These are phyloP conservation scores for Sisymbrium irio DNA, from an alignment of 345 rosid genomes.

Conservation along the genomic window DNA sequence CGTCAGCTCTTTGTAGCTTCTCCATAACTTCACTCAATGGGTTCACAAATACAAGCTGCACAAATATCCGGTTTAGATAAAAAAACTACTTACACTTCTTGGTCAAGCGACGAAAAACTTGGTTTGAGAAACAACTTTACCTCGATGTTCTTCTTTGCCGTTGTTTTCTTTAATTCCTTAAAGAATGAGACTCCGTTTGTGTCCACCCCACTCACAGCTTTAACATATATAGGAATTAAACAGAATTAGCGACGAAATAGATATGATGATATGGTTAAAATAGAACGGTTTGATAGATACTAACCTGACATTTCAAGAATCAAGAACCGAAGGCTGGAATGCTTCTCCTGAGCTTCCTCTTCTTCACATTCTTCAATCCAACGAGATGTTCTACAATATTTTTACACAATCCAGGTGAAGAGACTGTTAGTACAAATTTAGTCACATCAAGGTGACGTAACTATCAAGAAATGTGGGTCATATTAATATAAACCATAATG, in stretches of 20 bases:
- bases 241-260: neutral
- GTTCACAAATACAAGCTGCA: conserved; percentile 88
- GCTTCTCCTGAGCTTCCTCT: conserved; percentile 50
- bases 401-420: neutral
- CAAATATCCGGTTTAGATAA: neutral
- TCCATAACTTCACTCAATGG: conserved; percentile 85
- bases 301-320: conserved; percentile 77
- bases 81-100: neutral
- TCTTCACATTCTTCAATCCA: conserved; percentile 81
- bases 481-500: neutral
- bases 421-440: neutral
- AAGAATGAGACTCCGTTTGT: conserved; percentile 76
- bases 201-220: conserved; percentile 83
- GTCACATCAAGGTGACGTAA: neutral
- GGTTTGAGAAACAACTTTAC: conserved; percentile 32
- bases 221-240: neutral
- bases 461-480: neutral
- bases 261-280: neutral
- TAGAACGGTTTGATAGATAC: neutral
- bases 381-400: conserved; percentile 53
- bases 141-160: conserved; percentile 54
- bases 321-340: conserved; percentile 52
- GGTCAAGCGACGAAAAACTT: neutral
- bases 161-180: conserved; percentile 58
- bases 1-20: conserved; percentile 70